Evolutionary conservation across 2,329 filamentous ascomycete genomes (phyloP), one percentile per base, ranked within the genome.

Genomic region (Amylocarpus encephaloides): DNA sequence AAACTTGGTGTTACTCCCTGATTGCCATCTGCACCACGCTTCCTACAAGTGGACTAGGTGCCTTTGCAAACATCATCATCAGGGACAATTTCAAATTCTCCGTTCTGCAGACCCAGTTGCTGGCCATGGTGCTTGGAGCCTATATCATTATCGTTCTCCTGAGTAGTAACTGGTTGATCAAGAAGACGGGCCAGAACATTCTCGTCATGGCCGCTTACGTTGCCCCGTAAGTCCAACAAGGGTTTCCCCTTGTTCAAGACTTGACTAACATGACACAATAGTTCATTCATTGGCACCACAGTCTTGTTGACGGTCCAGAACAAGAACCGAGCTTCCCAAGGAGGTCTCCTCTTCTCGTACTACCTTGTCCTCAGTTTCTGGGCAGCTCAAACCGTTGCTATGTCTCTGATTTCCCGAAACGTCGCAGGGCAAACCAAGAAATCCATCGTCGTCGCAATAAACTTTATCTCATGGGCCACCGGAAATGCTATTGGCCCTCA

Each of bases 291-390:
- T 42, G 85, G 85, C 46, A 88, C 85, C 1, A 82, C 86, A 46
- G 76, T 87, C 35, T 76, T 89, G 49, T 84, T 89, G 77, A 83
- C 80, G 0, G 75, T 89, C 6, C 66, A 76, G 18, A 82, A 83
- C 57, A 71, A 73, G 6, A 77, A 71, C 39, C 72, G 73, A 33
- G 66, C 75, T 7, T 81, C 79, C 34, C 77, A 84, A 66, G 74
- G 83, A 26, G 85, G 85, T 5, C 73, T 90, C 0, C 70, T 89
- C 12, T 78, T 89, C 61, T 78, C 75, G 61, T 90, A 89, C 72
- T 90, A 89, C 69, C 83, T 89, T 54, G 83, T 81, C 0, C 74
- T 88, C 15, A 87, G 82, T 5, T 90, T 90, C 75, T 89, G 85
- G 85, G 82, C 85, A 0, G 84, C 83, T 0, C 79, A 85, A 60